A percentile compares a stretch with the other conserved stretches of the same genome.
phyloP scores from a whole-genome alignment of 495 filamentous ascomycete genomes.

The Annulohypoxylon moriforme region DNA sequence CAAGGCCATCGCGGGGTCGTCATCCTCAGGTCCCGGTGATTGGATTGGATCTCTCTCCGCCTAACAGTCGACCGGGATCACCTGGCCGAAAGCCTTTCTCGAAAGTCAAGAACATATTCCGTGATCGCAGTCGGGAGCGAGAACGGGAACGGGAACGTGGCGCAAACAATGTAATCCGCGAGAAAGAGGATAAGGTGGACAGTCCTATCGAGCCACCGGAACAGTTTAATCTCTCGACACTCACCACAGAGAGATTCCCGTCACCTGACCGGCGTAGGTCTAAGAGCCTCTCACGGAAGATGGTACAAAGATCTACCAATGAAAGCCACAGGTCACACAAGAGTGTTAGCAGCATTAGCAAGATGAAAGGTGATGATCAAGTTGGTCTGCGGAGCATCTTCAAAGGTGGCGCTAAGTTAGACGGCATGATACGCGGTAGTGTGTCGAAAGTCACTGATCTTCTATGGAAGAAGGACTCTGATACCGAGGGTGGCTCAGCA shows the following conservation, averaged over 20 bases:
- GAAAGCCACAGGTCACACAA: slow-evolving; percentile 54
- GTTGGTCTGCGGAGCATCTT: slow-evolving; percentile 57
- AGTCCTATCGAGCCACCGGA: slow-evolving; percentile 39
- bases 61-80: slow-evolving; percentile 54
- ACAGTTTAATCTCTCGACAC: slow-evolving; percentile 35
- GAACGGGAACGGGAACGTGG: slow-evolving; percentile 28
- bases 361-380: slow-evolving; percentile 55
- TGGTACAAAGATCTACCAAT: slow-evolving; percentile 43
- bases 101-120: slow-evolving; percentile 60
- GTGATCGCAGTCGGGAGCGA: slow-evolving; percentile 59
- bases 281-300: slow-evolving; percentile 53
- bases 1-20: slow-evolving; percentile 46
- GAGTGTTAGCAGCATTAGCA: slow-evolving; percentile 51
- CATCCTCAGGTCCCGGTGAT: slow-evolving; percentile 49
- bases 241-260: slow-evolving; percentile 42
- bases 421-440: slow-evolving; percentile 59
- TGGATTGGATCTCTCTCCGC: slow-evolving; percentile 59
- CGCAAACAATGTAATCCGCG: slow-evolving; percentile 26
- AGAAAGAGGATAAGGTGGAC: slow-evolving; percentile 42
- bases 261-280: slow-evolving; percentile 50
- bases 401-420: slow-evolving; percentile 57
- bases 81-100: slow-evolving; percentile 58
- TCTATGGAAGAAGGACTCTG: slow-evolving; percentile 58
- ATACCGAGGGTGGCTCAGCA: slow-evolving; percentile 43
- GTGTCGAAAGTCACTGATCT: slow-evolving; percentile 63